A percentile compares a stretch with the other conserved stretches of the same genome.
These are phyloP conservation scores for Bipolaris zeicola DNA, from an alignment of 2,329 filamentous ascomycete genomes.

Conservation along the genomic window DNA sequence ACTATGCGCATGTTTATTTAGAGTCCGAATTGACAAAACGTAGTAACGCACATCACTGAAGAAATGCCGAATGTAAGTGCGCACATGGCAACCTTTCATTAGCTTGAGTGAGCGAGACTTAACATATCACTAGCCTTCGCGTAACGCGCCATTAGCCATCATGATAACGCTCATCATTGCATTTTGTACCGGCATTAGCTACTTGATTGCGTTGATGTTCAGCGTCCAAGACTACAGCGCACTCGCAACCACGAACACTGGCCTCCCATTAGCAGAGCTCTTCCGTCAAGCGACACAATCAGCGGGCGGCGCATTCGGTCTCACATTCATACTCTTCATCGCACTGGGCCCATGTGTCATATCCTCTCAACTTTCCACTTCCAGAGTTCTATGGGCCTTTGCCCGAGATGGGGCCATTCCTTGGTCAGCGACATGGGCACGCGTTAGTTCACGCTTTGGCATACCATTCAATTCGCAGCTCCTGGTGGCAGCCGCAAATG, in stretches of 20 bases:
- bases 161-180: constrained; percentile 57
- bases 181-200: constrained; percentile 57
- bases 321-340: constrained; percentile 52
- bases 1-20: not conserved
- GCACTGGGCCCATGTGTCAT: constrained; percentile 53
- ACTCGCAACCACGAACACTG: constrained; percentile 49
- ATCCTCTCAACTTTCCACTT: constrained; percentile 44
- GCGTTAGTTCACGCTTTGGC: not conserved
- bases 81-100: no score
- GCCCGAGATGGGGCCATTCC: constrained; percentile 46
- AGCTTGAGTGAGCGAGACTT: not conserved
- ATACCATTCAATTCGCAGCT: constrained; percentile 18
- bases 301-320: constrained; percentile 51
- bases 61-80: constrained; percentile 1
- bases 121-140: constrained; percentile 26
- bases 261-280: constrained; percentile 54
- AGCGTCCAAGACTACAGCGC: constrained; percentile 18
- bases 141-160: constrained; percentile 48
- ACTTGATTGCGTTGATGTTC: constrained; percentile 60
- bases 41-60: constrained; percentile 1
- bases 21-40: not conserved
- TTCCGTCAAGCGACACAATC: constrained; percentile 53
- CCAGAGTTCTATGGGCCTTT: constrained; percentile 52
- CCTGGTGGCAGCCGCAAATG: constrained; percentile 11
- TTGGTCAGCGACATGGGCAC: constrained; percentile 1